Conservation (phyloP, 2,329 filamentous ascomycete genomes). For the Aspergillus ibericus region DNA sequence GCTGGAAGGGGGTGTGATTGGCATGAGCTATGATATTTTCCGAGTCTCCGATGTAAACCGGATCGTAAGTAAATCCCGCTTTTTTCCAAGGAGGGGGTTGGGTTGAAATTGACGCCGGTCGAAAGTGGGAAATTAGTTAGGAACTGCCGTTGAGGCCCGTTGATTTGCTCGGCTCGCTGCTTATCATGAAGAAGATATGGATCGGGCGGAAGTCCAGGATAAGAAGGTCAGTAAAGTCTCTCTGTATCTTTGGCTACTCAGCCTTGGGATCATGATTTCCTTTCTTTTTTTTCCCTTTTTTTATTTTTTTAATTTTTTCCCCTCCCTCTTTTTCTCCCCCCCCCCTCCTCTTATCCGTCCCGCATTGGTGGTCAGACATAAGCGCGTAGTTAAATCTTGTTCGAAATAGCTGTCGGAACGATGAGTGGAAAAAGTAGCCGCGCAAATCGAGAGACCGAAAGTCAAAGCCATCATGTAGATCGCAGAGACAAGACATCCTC, state of each 20-base stretch:
- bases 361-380: neutral
- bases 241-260: neutral
- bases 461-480: slow-evolving; percentile 17
- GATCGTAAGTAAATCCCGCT: slow-evolving; percentile 12
- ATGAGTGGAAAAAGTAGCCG: neutral
- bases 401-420: neutral
- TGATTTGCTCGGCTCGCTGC: slow-evolving; percentile 17
- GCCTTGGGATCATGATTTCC: neutral
- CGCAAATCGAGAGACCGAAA: neutral
- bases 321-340: neutral
- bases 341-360: neutral
- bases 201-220: slow-evolving; percentile 14
- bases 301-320: neutral
- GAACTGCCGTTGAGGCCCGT: slow-evolving; percentile 5
- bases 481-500: slow-evolving; percentile 13
- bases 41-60: slow-evolving; percentile 19
- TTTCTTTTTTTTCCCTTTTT: neutral
- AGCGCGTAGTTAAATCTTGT: neutral
- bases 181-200: slow-evolving; percentile 15
- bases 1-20: slow-evolving; percentile 20
- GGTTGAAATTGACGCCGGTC: slow-evolving; percentile 12
- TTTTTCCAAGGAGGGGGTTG: slow-evolving; percentile 11
- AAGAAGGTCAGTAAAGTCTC: slow-evolving; percentile 6
- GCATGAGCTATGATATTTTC: slow-evolving; percentile 15
- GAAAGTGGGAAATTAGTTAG: slow-evolving; percentile 13